Evolutionary conservation across 192 early-diverging fungal species (phyloP).

Genomic region (Dispira parvispora): DNA sequence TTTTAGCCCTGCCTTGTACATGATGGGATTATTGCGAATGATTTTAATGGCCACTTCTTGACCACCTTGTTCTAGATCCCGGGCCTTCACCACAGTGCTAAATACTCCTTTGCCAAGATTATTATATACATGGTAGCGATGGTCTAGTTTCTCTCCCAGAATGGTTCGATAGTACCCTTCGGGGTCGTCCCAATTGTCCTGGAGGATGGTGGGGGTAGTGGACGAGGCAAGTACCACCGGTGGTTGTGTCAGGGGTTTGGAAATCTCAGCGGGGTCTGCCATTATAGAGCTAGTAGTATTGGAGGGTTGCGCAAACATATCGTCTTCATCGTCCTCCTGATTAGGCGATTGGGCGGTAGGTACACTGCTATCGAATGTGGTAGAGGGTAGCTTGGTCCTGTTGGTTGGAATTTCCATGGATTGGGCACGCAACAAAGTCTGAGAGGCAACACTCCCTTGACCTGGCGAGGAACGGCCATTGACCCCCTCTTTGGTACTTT

Average conservation of each 20-base stretch:
- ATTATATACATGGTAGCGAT: conserved; percentile 70
- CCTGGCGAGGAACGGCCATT: no score
- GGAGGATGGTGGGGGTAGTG: conserved; percentile 31
- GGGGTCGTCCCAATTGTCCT: conserved; percentile 90
- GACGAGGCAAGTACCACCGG: conserved; percentile 12
- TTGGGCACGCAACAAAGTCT: no score
- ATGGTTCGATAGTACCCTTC: conserved; percentile 95
- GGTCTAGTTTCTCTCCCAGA: conserved; percentile 70
- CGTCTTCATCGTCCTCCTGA: no score
- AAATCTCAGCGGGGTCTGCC: background rate
- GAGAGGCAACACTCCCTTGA: no score
- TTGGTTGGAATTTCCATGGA: no score
- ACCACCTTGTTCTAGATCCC: conserved; percentile 49
- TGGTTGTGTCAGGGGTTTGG: conserved; percentile 12
- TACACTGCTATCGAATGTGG: no score
- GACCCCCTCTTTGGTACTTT: no score
- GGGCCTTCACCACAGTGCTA: conserved; percentile 79
- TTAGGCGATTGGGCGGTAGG: no score
- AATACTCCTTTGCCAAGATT: conserved; percentile 91
- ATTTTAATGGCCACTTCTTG: conserved; percentile 89
- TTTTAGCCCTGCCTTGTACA: conserved; percentile 77
- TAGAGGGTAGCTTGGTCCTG: no score
- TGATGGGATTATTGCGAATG: conserved; percentile 86
- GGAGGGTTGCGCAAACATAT: no score
- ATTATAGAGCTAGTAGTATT: no score